These are phyloP conservation scores for Phytophthora tentaculata DNA, from an alignment of 352 stramenopile species.

Conservation along the genomic window DNA sequence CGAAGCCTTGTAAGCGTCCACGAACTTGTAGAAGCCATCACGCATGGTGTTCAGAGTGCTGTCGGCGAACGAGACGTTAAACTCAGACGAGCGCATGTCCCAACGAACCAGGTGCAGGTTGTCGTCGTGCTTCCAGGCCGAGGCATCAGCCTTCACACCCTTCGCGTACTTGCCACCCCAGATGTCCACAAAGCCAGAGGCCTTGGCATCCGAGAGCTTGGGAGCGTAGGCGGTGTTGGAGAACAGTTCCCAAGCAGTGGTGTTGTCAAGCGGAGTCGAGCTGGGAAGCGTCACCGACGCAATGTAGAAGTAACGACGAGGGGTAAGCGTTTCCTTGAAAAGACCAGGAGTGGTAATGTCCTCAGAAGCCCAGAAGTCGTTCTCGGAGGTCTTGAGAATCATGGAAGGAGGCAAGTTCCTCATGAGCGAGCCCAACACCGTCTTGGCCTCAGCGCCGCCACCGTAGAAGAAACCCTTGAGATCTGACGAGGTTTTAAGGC, in stretches of 20 bases:
- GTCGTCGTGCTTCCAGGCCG: slow-evolving; percentile 2
- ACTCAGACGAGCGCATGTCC: slow-evolving; percentile 30
- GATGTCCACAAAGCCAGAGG: slow-evolving; percentile 31
- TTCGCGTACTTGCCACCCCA: slow-evolving; percentile 29
- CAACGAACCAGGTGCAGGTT: slow-evolving; percentile 14
- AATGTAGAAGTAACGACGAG: slow-evolving; percentile 40
- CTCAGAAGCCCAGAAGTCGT: slow-evolving; percentile 32
- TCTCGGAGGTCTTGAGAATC: slow-evolving; percentile 19
- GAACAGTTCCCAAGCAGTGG: slow-evolving; percentile 25
- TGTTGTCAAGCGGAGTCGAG: slow-evolving; percentile 20
- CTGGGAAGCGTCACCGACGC: slow-evolving; percentile 33
- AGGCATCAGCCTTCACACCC: slow-evolving; percentile 18
- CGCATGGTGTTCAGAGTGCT: slow-evolving; percentile 29
- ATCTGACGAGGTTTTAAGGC: slow-evolving; percentile 13
- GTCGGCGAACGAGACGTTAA: slow-evolving; percentile 30
- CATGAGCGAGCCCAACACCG: slow-evolving; percentile 18
- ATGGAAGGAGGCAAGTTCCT: slow-evolving; percentile 26
- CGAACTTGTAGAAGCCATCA: slow-evolving; percentile 21
- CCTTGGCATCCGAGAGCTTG: slow-evolving; percentile 24
- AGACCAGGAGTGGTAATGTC: slow-evolving; percentile 24
- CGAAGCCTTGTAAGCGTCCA: neutral
- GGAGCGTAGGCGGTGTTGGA: slow-evolving; percentile 21
- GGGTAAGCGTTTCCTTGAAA: slow-evolving; percentile 18
- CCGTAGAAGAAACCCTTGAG: slow-evolving; percentile 33
- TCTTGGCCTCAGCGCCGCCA: slow-evolving; percentile 4